Evolutionary conservation across 352 stramenopile genomes (phyloP).

Genomic region (Phytophthora ohioensis): DNA sequence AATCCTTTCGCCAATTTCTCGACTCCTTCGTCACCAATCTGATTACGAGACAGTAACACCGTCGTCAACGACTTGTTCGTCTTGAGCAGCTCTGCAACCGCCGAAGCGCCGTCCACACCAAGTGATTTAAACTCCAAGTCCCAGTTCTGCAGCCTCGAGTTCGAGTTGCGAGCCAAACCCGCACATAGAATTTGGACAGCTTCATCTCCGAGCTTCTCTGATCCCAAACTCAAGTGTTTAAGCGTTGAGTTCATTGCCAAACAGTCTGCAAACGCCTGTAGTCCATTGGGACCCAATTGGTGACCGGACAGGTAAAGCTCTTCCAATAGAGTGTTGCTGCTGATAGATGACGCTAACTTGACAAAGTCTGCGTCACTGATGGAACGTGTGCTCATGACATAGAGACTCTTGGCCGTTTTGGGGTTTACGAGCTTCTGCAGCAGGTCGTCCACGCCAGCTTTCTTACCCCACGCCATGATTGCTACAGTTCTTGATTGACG

Average conservation of each 20-base stretch:
- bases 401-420: conserved; percentile 70
- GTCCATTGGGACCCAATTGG: conserved; percentile 46
- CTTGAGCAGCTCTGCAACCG: conserved; percentile 63
- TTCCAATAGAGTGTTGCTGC: conserved; percentile 64
- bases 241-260: conserved; percentile 76
- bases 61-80: conserved; percentile 54
- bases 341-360: conserved; percentile 61
- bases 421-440: conserved; percentile 71
- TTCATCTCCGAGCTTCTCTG: conserved; percentile 64
- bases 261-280: conserved; percentile 71
- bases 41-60: conserved; percentile 73
- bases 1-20: conserved; percentile 50
- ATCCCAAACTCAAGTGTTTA: conserved; percentile 70
- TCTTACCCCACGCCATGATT: conserved; percentile 83
- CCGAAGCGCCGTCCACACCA: conserved; percentile 45
- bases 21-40: conserved; percentile 57
- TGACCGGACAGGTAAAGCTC: conserved; percentile 85
- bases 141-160: conserved; percentile 64
- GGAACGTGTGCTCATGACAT: conserved; percentile 77
- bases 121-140: conserved; percentile 83
- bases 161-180: conserved; percentile 61
- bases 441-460: conserved; percentile 76
- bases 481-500: conserved; percentile 7
- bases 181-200: conserved; percentile 54
- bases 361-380: conserved; percentile 63